Evolutionary conservation across 2,329 filamentous ascomycete species (phyloP).

Genomic region (Botrytis pseudocinerea): DNA sequence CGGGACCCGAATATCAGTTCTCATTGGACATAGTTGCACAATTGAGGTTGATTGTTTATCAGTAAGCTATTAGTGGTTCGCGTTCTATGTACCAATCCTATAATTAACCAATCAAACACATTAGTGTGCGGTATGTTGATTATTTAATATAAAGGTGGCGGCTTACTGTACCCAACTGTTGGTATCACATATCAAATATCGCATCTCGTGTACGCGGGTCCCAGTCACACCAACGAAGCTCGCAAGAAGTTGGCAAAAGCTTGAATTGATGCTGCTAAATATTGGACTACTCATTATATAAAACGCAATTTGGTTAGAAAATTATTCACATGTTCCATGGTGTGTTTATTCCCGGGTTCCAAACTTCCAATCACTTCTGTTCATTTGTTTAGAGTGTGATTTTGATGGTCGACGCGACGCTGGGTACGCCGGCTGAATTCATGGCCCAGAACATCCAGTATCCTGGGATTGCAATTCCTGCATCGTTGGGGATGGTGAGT

Average conservation of each 20-base stretch:
- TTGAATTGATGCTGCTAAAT: neutral
- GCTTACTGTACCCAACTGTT: neutral
- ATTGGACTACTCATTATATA: neutral
- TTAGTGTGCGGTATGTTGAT: neutral
- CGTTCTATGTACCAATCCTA: neutral
- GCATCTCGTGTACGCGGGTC: neutral
- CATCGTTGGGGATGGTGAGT: slow-evolving; percentile 48
- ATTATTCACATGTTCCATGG: neutral
- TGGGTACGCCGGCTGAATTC: slow-evolving; percentile 48
- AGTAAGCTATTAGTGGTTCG: neutral
- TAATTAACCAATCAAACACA: neutral
- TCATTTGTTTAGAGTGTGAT: neutral
- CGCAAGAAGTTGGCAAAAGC: neutral
- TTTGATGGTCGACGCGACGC: slow-evolving; percentile 40
- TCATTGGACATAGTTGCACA: neutral
- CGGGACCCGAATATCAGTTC: neutral
- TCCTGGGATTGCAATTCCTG: slow-evolving; percentile 53
- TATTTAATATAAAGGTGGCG: neutral
- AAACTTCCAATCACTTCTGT: neutral
- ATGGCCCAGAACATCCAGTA: slow-evolving; percentile 57
- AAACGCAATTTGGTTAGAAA: neutral
- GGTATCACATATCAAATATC: neutral
- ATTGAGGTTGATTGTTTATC: neutral
- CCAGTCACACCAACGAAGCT: neutral
- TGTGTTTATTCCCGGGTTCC: neutral